phyloP scores from a whole-genome alignment of 148 eudicot genomes.

The Silene uniflora region DNA sequence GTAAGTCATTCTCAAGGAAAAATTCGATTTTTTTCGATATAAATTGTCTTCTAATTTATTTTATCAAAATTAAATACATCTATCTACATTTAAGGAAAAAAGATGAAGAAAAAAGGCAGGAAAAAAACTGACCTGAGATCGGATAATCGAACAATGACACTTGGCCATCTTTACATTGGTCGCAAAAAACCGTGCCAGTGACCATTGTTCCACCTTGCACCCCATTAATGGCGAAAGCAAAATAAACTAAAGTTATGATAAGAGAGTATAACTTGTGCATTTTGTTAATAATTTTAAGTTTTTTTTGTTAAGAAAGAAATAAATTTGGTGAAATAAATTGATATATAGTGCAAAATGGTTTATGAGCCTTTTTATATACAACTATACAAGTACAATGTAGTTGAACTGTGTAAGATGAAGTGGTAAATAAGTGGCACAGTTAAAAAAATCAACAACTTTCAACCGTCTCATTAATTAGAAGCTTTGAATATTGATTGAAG shows the following conservation, averaged over 20 bases:
- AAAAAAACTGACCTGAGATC: constrained; percentile 40
- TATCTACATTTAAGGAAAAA: not conserved
- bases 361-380: constrained; percentile 3
- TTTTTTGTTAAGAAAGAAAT: not conserved
- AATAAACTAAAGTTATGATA: constrained; percentile 22
- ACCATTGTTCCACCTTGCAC: constrained; percentile 57
- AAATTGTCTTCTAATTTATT: not conserved
- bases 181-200: constrained; percentile 82
- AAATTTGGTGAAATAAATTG: not conserved
- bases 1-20: no score
- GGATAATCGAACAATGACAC: constrained; percentile 83
- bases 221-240: constrained; percentile 46
- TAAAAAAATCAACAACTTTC: constrained; percentile 23
- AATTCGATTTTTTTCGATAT: no score
- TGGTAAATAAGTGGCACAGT: not conserved
- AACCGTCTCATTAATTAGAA: constrained; percentile 26
- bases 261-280: constrained; percentile 5
- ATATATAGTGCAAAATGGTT: constrained; percentile 2
- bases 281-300: not conserved
- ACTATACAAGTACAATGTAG: not conserved
- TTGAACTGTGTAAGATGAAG: constrained; percentile 2
- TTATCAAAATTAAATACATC: not conserved
- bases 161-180: constrained; percentile 92
- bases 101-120: not conserved
- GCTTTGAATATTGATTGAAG: constrained; percentile 6